Evolutionary conservation across 768 basidiomycete species (phyloP).

Genomic region (Leccinum incarnatum): DNA sequence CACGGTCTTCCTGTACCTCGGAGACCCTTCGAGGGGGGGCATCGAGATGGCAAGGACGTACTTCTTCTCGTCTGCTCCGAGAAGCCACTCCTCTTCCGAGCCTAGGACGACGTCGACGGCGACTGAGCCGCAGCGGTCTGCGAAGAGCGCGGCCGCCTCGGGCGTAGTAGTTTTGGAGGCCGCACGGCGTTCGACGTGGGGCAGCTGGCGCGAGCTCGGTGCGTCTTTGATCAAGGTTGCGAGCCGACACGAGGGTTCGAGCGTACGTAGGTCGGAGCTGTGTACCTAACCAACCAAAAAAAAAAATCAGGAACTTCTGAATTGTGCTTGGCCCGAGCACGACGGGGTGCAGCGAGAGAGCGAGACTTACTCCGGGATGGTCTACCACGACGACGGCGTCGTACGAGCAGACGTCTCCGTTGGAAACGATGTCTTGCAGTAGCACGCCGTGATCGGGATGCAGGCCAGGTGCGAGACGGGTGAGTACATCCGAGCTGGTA

Average conservation of each 20-base stretch:
- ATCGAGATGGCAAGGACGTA: conserved; percentile 58
- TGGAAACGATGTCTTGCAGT: conserved; percentile 43
- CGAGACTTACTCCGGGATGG: conserved; percentile 64
- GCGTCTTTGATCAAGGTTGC: conserved; percentile 46
- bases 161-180: conserved; percentile 10
- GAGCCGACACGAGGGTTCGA: conserved; percentile 52
- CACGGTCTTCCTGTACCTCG: conserved; percentile 43
- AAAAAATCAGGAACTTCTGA: neutral
- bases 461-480: conserved; percentile 36
- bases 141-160: conserved; percentile 42
- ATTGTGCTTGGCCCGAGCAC: neutral
- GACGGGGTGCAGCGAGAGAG: neutral
- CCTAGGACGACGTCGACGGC: conserved; percentile 43
- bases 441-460: conserved; percentile 34
- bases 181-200: conserved; percentile 46
- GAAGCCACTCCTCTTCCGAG: conserved; percentile 33
- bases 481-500: conserved; percentile 56
- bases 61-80: conserved; percentile 39
- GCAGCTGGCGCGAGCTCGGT: conserved; percentile 57
- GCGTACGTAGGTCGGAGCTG: conserved; percentile 68
- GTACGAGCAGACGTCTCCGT: conserved; percentile 53
- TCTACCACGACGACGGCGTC: conserved; percentile 68
- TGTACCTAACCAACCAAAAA: conserved; percentile 29
- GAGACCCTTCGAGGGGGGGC: conserved; percentile 44
- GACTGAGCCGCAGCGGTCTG: conserved; percentile 52